Evolutionary conservation across 148 eudicot species (phyloP).

Genomic region (Camellia granthamiana): DNA sequence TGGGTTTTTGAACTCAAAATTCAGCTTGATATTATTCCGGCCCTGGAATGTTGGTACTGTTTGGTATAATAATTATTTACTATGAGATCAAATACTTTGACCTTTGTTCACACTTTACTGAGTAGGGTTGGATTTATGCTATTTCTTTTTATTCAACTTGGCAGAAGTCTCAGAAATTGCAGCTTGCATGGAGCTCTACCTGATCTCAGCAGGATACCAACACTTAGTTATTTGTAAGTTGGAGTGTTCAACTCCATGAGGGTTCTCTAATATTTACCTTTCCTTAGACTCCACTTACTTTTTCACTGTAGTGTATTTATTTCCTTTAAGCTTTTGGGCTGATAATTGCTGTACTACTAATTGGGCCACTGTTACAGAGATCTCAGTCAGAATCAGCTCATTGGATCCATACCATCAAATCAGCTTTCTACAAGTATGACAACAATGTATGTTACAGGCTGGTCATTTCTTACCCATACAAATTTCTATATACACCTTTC

Average conservation of each 20-base stretch:
- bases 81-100: too few relatives aligned
- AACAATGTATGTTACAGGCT: conserved; percentile 53
- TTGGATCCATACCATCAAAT: conserved; percentile 64
- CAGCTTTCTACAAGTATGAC: conserved; percentile 64
- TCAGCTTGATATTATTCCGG: too few relatives aligned
- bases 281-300: background rate
- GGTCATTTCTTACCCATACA: background rate
- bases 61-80: too few relatives aligned
- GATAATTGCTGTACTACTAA: background rate
- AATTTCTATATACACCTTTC: background rate
- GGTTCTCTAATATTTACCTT: background rate
- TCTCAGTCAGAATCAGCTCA: conserved; percentile 68
- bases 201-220: conserved; percentile 59
- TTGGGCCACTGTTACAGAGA: conserved; percentile 46
- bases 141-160: conserved; percentile 14
- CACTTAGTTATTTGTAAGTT: conserved; percentile 74
- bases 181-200: conserved; percentile 72
- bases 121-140: conserved; percentile 5
- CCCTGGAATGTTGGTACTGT: too few relatives aligned
- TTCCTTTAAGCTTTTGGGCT: background rate
- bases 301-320: background rate
- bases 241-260: conserved; percentile 1
- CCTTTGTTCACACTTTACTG: too few relatives aligned
- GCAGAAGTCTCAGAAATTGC: conserved; percentile 93
- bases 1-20: too few relatives aligned